Evolutionary conservation across 1,284 basidiomycete genomes (phyloP), one percentile per base, ranked within the genome.

Genomic region (Vanrija sp.): DNA sequence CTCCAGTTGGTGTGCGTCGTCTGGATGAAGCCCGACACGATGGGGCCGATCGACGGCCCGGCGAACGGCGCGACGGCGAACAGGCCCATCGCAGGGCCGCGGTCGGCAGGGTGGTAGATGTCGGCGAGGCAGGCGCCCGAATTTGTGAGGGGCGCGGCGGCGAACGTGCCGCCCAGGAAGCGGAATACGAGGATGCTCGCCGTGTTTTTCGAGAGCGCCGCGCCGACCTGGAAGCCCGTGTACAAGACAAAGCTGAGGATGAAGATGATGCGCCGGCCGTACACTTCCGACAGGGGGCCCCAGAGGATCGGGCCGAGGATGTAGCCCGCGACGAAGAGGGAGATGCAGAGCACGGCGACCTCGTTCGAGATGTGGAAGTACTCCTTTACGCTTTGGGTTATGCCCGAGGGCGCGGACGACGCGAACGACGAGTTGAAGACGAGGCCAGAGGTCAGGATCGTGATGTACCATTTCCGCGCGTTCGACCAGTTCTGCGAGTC

Each of bases 1-100:
- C 77, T 46, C 70, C 70, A 74, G 51, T 54, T 49, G 0, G 77
- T 73, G 7, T 78, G 78, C 1, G 75, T 66, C 12, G 80, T 78
- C 3, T 67, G 53, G 61, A 84, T 82, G 65, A 74, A 79, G 10
- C 87, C 85, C 41, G 81, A 81, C 10, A 86, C 81, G 37, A 84
- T 82, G 1, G 88, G 87, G 0, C 85, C 86, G 22, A 78, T 58
- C 0, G 72, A 74, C 0, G 78, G 79, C 6, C 79, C 79, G 0
- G 86, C 85, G 63, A 91, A 90, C 1, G 89, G 89, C 4, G 87
- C 85, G 6, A 87, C 69, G 1, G 83, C 80, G 65, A 88, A 88
- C 46, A 86, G 68, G 14, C 84, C 82, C 51, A 89, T 75, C 0
- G 87, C 87, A 50, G 83, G 81, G 9, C 87, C 87, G 45, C 87